Conservation (phyloP, 768 basidiomycete species). For the Boletellus ananas region DNA sequence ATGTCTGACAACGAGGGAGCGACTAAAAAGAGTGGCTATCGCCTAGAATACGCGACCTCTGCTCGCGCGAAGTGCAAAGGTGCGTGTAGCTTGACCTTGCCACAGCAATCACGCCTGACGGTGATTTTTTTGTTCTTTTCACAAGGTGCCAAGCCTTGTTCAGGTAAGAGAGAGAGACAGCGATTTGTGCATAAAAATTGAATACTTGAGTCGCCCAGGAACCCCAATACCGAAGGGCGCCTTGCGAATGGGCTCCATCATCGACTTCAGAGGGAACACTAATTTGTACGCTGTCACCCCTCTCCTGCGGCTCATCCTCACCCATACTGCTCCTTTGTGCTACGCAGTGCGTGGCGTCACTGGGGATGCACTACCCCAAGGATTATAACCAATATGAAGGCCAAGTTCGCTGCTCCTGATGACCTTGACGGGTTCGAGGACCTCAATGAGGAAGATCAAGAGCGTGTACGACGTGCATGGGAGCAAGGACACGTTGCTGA, state of each 20-base stretch:
- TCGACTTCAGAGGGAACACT: conserved; percentile 69
- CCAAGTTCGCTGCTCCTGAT: conserved; percentile 47
- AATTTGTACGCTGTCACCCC: conserved; percentile 49
- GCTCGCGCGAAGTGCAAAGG: conserved; percentile 78
- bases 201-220: conserved; percentile 40
- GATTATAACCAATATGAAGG: conserved; percentile 70
- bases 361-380: conserved; percentile 82
- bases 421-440: conserved; percentile 88
- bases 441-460: conserved; percentile 64
- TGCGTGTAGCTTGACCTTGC: conserved; percentile 27
- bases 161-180: conserved; percentile 44
- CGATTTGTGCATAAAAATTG: not conserved
- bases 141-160: conserved; percentile 74
- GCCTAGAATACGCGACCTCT: conserved; percentile 71
- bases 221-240: conserved; percentile 68
- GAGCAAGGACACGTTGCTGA: conserved; percentile 74
- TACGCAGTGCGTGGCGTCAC: conserved; percentile 72
- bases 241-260: conserved; percentile 68
- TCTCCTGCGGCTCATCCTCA: not conserved
- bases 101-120: conserved; percentile 16
- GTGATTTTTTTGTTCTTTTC: conserved; percentile 19
- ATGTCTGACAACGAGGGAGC: conserved; percentile 36
- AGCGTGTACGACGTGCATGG: conserved; percentile 67
- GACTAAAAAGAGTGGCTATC: conserved; percentile 51
- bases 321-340: not conserved